Evolutionary conservation across 176 grass and related monocot species (phyloP).

Genomic region (Hordeum vulgare): DNA sequence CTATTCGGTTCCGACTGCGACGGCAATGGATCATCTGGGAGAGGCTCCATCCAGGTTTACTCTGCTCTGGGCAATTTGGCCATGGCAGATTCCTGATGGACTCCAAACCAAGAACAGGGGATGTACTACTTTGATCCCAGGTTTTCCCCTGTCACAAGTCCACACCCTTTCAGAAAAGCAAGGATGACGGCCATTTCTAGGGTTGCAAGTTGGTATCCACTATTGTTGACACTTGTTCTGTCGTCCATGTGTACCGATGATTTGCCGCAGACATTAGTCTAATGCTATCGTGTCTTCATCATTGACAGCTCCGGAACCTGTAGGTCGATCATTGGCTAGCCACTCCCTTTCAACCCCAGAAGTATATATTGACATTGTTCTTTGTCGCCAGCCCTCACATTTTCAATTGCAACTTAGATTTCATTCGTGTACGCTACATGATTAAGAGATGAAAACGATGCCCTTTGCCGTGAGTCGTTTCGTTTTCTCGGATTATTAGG

Average conservation of each 20-base stretch:
- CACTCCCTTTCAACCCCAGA: constrained; percentile 3
- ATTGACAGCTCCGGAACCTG: neutral
- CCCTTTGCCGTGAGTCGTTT: too few relatives aligned
- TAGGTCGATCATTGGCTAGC: constrained; percentile 4
- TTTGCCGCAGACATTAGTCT: neutral
- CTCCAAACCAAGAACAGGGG: neutral
- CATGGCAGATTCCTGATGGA: neutral
- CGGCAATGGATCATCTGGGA: too few relatives aligned
- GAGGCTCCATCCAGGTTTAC: neutral
- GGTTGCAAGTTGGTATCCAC: too few relatives aligned
- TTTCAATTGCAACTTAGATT: neutral
- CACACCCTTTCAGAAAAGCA: neutral
- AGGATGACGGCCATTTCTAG: too few relatives aligned
- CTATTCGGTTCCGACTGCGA: too few relatives aligned
- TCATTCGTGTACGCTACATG: neutral
- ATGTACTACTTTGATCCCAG: constrained; percentile 14
- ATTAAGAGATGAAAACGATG: too few relatives aligned
- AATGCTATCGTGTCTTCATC: neutral
- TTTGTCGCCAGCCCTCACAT: neutral
- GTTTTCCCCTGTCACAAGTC: neutral
- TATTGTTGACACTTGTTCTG: neutral
- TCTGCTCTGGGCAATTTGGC: neutral
- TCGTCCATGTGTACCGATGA: too few relatives aligned
- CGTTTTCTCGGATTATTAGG: neutral
- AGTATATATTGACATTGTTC: neutral